These are phyloP conservation scores for Ochetophila trinervis DNA, from an alignment of 306 rosid genomes.

Conservation along the genomic window DNA sequence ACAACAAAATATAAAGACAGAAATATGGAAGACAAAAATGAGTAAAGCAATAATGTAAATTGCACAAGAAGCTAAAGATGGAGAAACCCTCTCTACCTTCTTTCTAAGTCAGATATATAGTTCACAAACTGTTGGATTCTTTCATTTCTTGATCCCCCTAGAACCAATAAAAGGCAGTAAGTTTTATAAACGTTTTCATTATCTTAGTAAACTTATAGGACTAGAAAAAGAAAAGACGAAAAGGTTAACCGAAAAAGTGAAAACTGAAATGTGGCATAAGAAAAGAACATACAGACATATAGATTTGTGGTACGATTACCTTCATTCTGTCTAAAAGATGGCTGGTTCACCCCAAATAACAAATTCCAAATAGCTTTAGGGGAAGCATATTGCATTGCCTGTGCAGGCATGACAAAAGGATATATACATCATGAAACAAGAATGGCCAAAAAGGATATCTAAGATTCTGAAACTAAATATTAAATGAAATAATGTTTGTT, in stretches of 20 bases:
- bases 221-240: background rate
- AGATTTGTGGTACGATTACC: slow-evolving; percentile 40
- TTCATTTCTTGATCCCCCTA: slow-evolving; percentile 52
- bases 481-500: background rate
- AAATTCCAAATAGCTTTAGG: slow-evolving; percentile 87
- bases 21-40: background rate
- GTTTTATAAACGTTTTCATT: background rate
- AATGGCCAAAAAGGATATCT: background rate
- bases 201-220: slow-evolving; percentile 7
- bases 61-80: slow-evolving; percentile 13
- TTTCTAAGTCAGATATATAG: slow-evolving; percentile 81
- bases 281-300: slow-evolving; percentile 20
- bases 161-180: slow-evolving; percentile 24
- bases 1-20: background rate
- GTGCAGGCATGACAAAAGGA: slow-evolving; percentile 19
- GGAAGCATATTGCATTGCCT: slow-evolving; percentile 97
- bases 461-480: background rate
- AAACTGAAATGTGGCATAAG: background rate
- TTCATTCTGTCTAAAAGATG: slow-evolving; percentile 55
- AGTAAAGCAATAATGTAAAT: slow-evolving; percentile 2
- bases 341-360: slow-evolving; percentile 67
- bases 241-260: slow-evolving; percentile 3
- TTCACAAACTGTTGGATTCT: slow-evolving; percentile 79
- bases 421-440: slow-evolving; percentile 6
- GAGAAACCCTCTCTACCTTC: slow-evolving; percentile 50